Base-by-base conservation (phyloP, 805 yeast species). In the Ogataea glucozyma region DNA sequence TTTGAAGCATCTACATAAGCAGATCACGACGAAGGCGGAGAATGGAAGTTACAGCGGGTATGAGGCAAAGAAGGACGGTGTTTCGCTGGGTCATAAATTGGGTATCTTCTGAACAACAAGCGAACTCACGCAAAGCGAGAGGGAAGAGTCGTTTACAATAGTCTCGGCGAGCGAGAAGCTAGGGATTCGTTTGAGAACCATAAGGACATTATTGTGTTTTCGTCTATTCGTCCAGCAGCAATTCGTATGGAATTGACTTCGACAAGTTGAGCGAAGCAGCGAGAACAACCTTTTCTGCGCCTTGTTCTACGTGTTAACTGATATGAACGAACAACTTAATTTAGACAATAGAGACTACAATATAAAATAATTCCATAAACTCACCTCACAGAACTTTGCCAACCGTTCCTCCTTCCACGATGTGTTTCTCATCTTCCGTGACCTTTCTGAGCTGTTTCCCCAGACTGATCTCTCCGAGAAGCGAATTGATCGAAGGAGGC, bases 1-100 rank as follows among this genome's bases (percentile, higher is more conserved):
- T 53, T 67, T 91, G 49, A 67, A 79, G 6, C 74, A 74, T 27
- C 66, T 90, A 41, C 97, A 91, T 61, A 79, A 77, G 42, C 72
- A 73, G 7, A 78, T 85, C 22, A 73, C 70, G 38, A 76, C 69
- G 12, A 78, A 73, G 47, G 49, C 78, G 16, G 80, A 47, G 31
- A 43, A 26, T 26, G 43, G 30, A 16, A 13, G 47, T 6, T 21
- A 53, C 4, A 34, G 24, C 24, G 11, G 45, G 8, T 11, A 21
- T 4, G 31, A 40, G 3, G 16, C 33, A 5, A 43, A 40, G 13
- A 48, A 49, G 13, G 51, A 44, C 23, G 35, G 50, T 10, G 29
- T 40, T 2, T 44, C 52, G 3, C 29, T 54, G 21, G 54, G 47
- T 13, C 51, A 49, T 26, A 45, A 49, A 29, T 45, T 55, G 16